A percentile compares a stretch with the other conserved stretches of the same genome.
Conservation (phyloP, 331 rosid species). For the Acacia concinna region DNA sequence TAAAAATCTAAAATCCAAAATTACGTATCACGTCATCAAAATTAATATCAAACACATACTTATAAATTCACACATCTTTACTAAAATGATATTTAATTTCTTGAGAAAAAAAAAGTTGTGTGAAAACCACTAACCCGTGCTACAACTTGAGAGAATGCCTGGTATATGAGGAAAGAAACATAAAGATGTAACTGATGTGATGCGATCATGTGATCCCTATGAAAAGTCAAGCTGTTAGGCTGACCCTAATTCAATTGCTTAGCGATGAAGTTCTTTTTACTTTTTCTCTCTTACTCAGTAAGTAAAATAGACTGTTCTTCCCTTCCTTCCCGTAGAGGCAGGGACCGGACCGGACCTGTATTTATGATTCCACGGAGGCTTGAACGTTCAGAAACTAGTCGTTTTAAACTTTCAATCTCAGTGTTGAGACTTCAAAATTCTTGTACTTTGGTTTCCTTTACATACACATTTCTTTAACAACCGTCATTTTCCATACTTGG, state of each 20-base stretch:
- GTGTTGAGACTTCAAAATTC: constrained; percentile 46
- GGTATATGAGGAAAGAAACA: no score
- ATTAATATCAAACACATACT: no score
- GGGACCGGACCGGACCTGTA: no score
- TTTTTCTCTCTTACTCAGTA: background rate
- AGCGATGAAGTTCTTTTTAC: background rate
- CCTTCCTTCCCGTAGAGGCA: background rate
- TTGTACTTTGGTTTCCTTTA: background rate
- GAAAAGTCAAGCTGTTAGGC: constrained; percentile 16
- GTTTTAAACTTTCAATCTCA: constrained; percentile 34
- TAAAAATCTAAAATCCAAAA: no score
- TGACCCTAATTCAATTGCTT: constrained; percentile 17
- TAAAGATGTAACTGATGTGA: no score
- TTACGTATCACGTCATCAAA: no score
- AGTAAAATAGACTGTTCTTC: background rate
- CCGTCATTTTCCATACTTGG: background rate
- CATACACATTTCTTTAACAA: constrained; percentile 39
- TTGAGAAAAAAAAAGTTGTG: no score
- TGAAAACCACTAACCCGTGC: no score
- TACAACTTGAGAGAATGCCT: no score
- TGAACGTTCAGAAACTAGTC: constrained; percentile 56
- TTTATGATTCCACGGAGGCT: background rate
- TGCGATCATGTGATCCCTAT: background rate
- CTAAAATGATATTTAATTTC: no score
- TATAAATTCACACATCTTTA: no score